Percentiles rank a stretch among this genome's conserved stretches.
Conservation (phyloP, 441 rosid genomes). For the Adansonia madagascariensis region DNA sequence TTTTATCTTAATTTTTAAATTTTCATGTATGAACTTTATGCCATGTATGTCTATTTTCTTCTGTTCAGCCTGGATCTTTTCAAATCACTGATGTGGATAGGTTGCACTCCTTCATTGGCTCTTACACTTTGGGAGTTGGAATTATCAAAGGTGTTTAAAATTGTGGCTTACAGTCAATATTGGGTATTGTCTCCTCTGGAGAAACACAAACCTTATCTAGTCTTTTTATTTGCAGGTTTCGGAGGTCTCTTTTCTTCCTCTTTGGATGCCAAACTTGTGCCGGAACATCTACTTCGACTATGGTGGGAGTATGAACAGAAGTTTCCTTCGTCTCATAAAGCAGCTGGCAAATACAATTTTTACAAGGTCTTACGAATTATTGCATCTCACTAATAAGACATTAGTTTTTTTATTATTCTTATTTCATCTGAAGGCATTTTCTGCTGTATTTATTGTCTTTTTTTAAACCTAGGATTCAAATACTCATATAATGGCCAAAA, state of each 20-base stretch:
- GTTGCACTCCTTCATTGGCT: constrained; percentile 62
- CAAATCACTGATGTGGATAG: constrained; percentile 56
- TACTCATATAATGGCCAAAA: constrained; percentile 68
- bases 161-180: constrained; percentile 17
- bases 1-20: constrained; percentile 14
- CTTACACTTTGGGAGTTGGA: constrained; percentile 74
- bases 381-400: not conserved
- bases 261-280: constrained; percentile 79
- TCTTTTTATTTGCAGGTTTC: constrained; percentile 57
- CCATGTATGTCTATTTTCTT: constrained; percentile 21
- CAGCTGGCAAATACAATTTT: constrained; percentile 67
- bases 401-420: constrained; percentile 8
- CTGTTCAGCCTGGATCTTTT: constrained; percentile 67
- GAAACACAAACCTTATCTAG: constrained; percentile 17
- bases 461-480: constrained; percentile 66
- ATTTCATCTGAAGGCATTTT: constrained; percentile 11
- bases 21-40: not conserved
- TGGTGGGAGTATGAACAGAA: constrained; percentile 62
- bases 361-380: constrained; percentile 68
- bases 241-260: constrained; percentile 58
- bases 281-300: constrained; percentile 84
- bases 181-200: not conserved
- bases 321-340: constrained; percentile 45
- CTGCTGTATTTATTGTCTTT: constrained; percentile 17
- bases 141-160: constrained; percentile 68